A percentile compares a stretch with the other conserved stretches of the same genome.
Conservation (phyloP, 1,284 basidiomycete genomes). For the Leccinum huronense region DNA sequence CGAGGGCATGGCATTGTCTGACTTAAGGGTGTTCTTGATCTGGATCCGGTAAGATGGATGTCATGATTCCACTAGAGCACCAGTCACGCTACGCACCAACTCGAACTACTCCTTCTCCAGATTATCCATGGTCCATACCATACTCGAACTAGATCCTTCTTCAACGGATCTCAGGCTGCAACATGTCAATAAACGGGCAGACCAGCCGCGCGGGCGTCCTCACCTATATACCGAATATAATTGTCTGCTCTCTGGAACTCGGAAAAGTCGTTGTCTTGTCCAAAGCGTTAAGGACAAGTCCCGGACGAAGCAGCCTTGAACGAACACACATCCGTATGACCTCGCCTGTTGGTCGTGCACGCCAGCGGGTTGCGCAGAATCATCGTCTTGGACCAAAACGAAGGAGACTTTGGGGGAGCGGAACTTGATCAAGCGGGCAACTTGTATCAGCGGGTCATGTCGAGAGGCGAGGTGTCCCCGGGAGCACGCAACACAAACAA, state of each 20-base stretch:
- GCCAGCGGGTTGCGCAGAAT: conserved; percentile 52
- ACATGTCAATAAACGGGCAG: conserved; percentile 11
- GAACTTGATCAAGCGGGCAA: conserved; percentile 36
- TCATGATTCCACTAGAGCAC: too few relatives aligned
- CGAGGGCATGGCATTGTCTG: conserved; percentile 76
- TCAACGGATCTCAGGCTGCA: conserved; percentile 73
- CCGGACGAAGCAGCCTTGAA: conserved; percentile 3
- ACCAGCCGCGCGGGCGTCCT: conserved; percentile 17
- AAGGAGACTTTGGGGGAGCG: conserved; percentile 62
- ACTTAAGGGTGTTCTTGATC: conserved; percentile 90
- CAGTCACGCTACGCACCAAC: too few relatives aligned
- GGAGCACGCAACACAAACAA: conserved; percentile 13
- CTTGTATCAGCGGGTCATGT: conserved; percentile 39
- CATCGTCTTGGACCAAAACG: conserved; percentile 57
- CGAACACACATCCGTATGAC: conserved; percentile 58
- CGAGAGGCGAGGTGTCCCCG: background rate
- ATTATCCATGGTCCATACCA: conserved; percentile 98
- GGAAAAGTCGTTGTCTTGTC: conserved; percentile 74
- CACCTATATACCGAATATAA: conserved; percentile 90
- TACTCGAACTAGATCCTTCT: conserved; percentile 96
- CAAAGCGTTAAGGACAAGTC: conserved; percentile 10
- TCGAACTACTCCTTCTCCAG: too few relatives aligned
- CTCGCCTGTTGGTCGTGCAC: conserved; percentile 53
- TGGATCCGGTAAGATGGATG: conserved; percentile 32
- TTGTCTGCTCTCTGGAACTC: conserved; percentile 78